A percentile compares a stretch with the other conserved stretches of the same genome.
Evolutionary conservation across 345 rosid genomes (phyloP).

Genomic region (Isatis tinctoria): DNA sequence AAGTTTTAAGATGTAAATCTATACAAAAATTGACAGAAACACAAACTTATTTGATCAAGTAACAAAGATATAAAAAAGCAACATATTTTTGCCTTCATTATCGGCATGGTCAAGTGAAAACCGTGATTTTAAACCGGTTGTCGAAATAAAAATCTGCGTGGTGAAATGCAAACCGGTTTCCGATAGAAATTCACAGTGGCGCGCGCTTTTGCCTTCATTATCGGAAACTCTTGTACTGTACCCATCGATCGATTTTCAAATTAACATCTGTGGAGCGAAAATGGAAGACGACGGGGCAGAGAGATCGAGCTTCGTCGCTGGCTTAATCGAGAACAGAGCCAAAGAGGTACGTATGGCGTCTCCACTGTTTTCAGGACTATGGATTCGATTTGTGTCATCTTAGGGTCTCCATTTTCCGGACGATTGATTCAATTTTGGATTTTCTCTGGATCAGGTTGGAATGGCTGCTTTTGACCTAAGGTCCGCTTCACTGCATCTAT

Average conservation of each 20-base stretch:
- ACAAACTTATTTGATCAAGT: too few relatives aligned
- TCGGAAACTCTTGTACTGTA: background rate
- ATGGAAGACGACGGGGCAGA: slow-evolving; percentile 87
- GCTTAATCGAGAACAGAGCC: slow-evolving; percentile 89
- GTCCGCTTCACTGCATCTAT: slow-evolving; percentile 84
- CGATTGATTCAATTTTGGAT: background rate
- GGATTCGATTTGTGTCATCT: slow-evolving; percentile 10
- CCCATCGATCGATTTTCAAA: slow-evolving; percentile 1
- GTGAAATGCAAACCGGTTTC: background rate
- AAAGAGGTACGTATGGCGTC: slow-evolving; percentile 60
- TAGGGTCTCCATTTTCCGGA: background rate
- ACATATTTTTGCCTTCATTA: too few relatives aligned
- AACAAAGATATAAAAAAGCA: too few relatives aligned
- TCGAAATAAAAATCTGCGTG: background rate
- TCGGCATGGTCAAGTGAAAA: too few relatives aligned
- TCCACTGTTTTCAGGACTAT: background rate
- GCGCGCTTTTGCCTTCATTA: slow-evolving; percentile 24
- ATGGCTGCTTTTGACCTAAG: slow-evolving; percentile 93
- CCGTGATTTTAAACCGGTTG: background rate
- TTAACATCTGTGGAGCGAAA: slow-evolving; percentile 15
- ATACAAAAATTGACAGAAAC: too few relatives aligned
- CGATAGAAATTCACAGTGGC: slow-evolving; percentile 14
- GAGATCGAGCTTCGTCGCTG: slow-evolving; percentile 73
- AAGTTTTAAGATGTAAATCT: too few relatives aligned
- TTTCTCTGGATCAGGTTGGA: slow-evolving; percentile 58